Evolutionary conservation across 495 filamentous ascomycete genomes (phyloP), one percentile per base, ranked within the genome.

Genomic region (Hypomontagnella monticulosa): DNA sequence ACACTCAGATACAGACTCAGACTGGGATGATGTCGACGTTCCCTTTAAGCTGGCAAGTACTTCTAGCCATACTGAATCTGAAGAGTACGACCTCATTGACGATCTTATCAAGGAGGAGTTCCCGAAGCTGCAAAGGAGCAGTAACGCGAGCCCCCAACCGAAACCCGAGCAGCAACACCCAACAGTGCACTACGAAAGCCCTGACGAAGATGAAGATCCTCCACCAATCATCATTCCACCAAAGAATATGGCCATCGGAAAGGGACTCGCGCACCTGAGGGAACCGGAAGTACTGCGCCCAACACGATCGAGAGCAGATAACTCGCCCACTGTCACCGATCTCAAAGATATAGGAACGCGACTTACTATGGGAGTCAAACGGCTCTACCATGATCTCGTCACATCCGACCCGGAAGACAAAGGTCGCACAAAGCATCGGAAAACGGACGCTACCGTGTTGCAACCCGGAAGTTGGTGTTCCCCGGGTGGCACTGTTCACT

Each of bases 161-260:
- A 30, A 57, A 9, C 1, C 30, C 4, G 12, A 57, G 30, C 38
- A 15, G 12, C 7, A 4, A 12, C 10, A 2, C 5, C 9, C 43
- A 0, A 1, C 10, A 43, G 30, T 33, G 7, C 4, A 48, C 3
- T 16, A 43, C 15, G 11, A 18, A 9, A 12, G 4, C 34, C 27
- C 37, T 6, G 41, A 34, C 10, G 40, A 51, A 2, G 54, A 64
- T 23, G 34, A 53, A 2, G 69, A 5, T 9, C 34, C 19, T 1
- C 58, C 14, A 1, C 70, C 70, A 0, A 50, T 64, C 14, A 53
- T 70, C 14, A 63, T 59, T 23, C 70, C 70, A 9, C 70, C 70
- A 0, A 72, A 70, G 51, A 57, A 67, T 11, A 70, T 72, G 66
- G 16, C 23, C 4, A 16, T 72, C 11, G 57, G 47, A 12, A 12